Base-by-base conservation (phyloP, 441 rosid genomes). In the Adansonia grandidieri region DNA sequence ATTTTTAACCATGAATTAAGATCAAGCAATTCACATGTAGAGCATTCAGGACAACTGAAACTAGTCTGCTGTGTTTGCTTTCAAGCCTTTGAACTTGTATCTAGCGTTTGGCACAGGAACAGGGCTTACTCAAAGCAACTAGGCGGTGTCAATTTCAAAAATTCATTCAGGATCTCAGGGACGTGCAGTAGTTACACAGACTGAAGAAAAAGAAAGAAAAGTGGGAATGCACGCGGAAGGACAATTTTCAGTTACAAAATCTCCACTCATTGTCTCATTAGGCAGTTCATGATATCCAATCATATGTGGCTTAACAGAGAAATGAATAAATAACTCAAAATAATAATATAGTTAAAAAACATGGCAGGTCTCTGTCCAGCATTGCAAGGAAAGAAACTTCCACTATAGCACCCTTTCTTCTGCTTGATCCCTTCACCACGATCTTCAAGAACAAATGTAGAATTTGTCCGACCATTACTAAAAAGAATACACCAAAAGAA, bases 331-430 rank as follows among this genome's bases (percentile, higher is more conserved):
- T 74, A 77, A 73, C 77, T 64, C 20, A 85, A 28, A 51, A n/a
- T 28, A 60, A 79, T 14, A 66, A 71, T 62, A 73, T 63, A 73
- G 81, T 65, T 71, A 28, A 77, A 56, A 63, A 78, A 83, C 68
- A 68, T 54, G 45, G 44, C 63, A 64, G 51, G 76, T 51, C 76
- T 84, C 60, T 64, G 83, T 56, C 87, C 94, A 6, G 80, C 50
- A 63, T 85, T 94, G 90, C 98, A 92, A 10, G 92, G 82, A 60
- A 84, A 82, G 78, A 81, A 70, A 81, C 93, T 93, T 74, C 97
- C 95, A 47, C 94, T 91, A 81, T 86, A 94, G 83, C 97, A 94
- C 40, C 97, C 97, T 69, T 76, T 86, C 80, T 87, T 91, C 82
- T 92, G 97, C 83, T 86, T 89, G 79, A 94, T 88, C 24, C 98